Evolutionary conservation across 1,284 basidiomycete species (phyloP), one percentile per base, ranked within the genome.

Genomic region (Malassezia equina): DNA sequence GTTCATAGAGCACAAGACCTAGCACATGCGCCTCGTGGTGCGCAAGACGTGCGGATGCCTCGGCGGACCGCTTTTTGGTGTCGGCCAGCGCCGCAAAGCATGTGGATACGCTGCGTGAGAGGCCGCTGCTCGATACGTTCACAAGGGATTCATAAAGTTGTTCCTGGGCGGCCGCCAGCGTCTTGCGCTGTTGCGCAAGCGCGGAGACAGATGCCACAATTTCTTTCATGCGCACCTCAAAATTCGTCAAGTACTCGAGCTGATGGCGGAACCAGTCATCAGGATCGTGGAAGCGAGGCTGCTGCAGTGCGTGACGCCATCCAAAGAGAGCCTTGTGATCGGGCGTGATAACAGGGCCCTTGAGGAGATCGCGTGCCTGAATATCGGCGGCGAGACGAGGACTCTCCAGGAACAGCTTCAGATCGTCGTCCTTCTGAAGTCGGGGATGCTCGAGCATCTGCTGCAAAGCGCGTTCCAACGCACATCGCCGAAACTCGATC

Each of bases 221-320:
- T 1, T 84, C 82, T 42, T 86, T 86, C 25, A 98, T 80, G 65
- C 94, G 90, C 0, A 82, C 81, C 76, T 99, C 94, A 11, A 98
- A 81, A 47, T 83, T 84, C 65, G 95, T 90, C 19, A 99, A 80
- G 70, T 90, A 90, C 0, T 79, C 75, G 58, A 85, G 87, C 72
- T 91, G 86, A 61, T 83, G 81, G 67, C 94, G 88, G 67, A 96
- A 98, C 90, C 90, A 98, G 82, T 95, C 90, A 69, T 98, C 93
- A 13, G 83, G 86, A 76, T 99, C 93, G 63, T 87, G 80, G 74
- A 93, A 99, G 52, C 86, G 82, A 7, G 86, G 83, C 1, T 88
- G 90, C 11, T 58, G 60, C 15, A 61, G 36, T 13, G 60, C 51
- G 8, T 60, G 58, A 29, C 45, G 49, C 59, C 69, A 66, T 23